A percentile compares a stretch with the other conserved stretches of the same genome.
Conservation (phyloP, 2,329 filamentous ascomycete genomes). For the Epicoccum sorghinum region DNA sequence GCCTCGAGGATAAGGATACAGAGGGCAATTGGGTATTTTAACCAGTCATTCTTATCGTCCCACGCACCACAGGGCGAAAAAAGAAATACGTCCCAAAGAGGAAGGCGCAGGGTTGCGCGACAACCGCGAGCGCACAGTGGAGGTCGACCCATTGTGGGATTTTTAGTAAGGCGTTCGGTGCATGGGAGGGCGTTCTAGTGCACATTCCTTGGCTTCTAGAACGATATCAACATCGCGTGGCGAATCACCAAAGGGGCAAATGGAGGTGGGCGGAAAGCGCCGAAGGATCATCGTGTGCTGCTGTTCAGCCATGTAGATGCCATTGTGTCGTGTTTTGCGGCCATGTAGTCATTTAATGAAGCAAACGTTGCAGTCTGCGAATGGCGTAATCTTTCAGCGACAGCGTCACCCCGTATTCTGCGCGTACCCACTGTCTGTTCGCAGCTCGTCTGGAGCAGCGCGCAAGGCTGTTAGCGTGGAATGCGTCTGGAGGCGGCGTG, state of each 20-base stretch:
- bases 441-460: not conserved
- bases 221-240: constrained; percentile 5
- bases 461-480: constrained; percentile 5
- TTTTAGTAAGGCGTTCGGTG: constrained; percentile 13
- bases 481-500: not conserved
- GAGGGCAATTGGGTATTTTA: constrained; percentile 45
- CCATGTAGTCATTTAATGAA: no score
- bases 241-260: not conserved
- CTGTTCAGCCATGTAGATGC: no score
- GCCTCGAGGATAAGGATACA: constrained; percentile 41
- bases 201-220: constrained; percentile 8
- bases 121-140: not conserved
- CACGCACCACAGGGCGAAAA: no score
- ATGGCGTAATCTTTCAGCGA: no score
- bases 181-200: constrained; percentile 8
- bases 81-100: no score
- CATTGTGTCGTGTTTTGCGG: no score
- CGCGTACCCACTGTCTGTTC: not conserved
- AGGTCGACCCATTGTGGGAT: constrained; percentile 1
- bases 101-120: not conserved
- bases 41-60: not conserved
- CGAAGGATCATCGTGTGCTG: not conserved
- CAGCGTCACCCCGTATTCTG: no score
- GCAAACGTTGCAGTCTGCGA: no score
- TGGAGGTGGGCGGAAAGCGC: not conserved